Percentiles rank a stretch among this genome's conserved stretches.
These are phyloP conservation scores for Elaeis guineensis DNA, from an alignment of 176 grass and related monocot genomes.

Conservation along the genomic window DNA sequence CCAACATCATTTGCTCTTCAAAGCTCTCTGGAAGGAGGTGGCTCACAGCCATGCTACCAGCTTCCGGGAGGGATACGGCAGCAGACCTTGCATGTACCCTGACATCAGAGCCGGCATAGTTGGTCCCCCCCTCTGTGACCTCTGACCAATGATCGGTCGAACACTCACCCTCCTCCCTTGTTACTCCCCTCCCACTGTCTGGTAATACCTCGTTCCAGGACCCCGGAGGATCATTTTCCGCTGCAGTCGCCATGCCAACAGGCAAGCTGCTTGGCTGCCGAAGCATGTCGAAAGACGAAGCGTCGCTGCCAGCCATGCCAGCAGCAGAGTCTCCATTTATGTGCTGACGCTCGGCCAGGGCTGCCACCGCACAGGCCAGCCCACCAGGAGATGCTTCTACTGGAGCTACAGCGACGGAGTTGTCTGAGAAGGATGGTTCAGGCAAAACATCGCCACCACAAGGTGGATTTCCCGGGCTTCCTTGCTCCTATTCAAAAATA, in stretches of 20 bases:
- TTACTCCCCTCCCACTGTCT: constrained; percentile 47
- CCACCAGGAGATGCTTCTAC: constrained; percentile 48
- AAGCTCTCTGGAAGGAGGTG: constrained; percentile 66
- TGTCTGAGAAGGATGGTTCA: constrained; percentile 25
- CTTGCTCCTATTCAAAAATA: constrained; percentile 66
- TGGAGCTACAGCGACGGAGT: constrained; percentile 32
- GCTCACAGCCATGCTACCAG: constrained; percentile 37
- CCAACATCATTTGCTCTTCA: constrained; percentile 97
- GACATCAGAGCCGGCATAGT: constrained; percentile 68
- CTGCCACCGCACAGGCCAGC: constrained; percentile 71
- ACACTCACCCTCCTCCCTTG: constrained; percentile 66
- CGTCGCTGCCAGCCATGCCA: constrained; percentile 34
- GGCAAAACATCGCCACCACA: constrained; percentile 53
- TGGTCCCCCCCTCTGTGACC: constrained; percentile 59
- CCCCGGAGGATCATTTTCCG: constrained; percentile 39
- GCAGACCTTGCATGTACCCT: constrained; percentile 38
- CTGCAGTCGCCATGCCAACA: constrained; percentile 23
- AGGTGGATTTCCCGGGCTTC: constrained; percentile 55
- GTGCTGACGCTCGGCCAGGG: constrained; percentile 61
- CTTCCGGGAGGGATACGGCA: constrained; percentile 30
- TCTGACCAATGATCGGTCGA: constrained; percentile 85
- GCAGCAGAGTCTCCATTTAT: constrained; percentile 35
- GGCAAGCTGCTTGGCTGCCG: constrained; percentile 33
- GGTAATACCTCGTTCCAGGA: constrained; percentile 52
- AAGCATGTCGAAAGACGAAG: constrained; percentile 51